phyloP scores from a whole-genome alignment of 2,329 filamentous ascomycete species.

The Pyrenophora tritici-repentis region DNA sequence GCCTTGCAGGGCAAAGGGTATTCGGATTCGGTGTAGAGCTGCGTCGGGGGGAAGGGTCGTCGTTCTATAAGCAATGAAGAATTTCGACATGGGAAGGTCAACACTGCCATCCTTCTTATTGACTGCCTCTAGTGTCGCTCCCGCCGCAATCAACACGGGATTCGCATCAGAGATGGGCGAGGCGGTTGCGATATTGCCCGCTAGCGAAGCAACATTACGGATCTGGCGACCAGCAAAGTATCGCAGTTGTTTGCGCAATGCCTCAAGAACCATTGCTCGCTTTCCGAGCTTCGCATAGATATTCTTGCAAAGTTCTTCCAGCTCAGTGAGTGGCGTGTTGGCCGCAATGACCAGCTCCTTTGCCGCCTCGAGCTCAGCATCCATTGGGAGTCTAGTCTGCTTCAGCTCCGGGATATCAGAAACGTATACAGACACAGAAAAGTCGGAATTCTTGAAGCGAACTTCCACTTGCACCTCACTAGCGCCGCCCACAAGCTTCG shows the following conservation, averaged over 20 bases:
- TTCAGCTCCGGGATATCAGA: slow-evolving; percentile 88
- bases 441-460: slow-evolving; percentile 93
- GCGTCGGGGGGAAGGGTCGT: slow-evolving; percentile 80
- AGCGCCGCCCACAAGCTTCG: slow-evolving; percentile 92
- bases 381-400: slow-evolving; percentile 56
- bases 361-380: slow-evolving; percentile 32
- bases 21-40: slow-evolving; percentile 78
- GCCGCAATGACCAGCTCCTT: slow-evolving; percentile 75
- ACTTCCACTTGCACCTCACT: slow-evolving; percentile 97
- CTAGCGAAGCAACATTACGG: slow-evolving; percentile 90
- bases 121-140: slow-evolving; percentile 77
- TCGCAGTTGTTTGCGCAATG: slow-evolving; percentile 89
- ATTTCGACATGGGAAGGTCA: slow-evolving; percentile 71
- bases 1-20: slow-evolving; percentile 68
- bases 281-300: slow-evolving; percentile 60
- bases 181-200: slow-evolving; percentile 89
- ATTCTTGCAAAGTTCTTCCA: slow-evolving; percentile 80
- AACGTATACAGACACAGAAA: slow-evolving; percentile 86
- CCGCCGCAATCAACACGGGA: slow-evolving; percentile 84
- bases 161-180: slow-evolving; percentile 96
- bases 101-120: slow-evolving; percentile 67
- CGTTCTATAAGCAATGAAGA: slow-evolving; percentile 87
- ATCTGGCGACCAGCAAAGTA: slow-evolving; percentile 96
- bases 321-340: slow-evolving; percentile 86
- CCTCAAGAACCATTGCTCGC: slow-evolving; percentile 48